Evolutionary conservation across 371 early-diverging fungal genomes (phyloP).

Genomic region (Apophysomyces ossiformis): DNA sequence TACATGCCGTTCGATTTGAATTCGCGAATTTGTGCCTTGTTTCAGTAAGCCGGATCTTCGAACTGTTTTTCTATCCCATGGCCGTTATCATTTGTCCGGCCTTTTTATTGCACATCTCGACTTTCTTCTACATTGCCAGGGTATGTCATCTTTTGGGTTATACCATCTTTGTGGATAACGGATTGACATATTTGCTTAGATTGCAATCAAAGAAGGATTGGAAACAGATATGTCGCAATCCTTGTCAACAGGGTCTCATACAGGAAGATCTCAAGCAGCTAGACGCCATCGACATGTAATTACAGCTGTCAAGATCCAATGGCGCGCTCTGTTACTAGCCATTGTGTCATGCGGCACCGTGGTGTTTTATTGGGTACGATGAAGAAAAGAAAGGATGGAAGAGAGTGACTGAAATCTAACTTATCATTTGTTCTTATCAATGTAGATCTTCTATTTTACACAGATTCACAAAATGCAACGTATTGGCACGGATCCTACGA

Average conservation of each 20-base stretch:
- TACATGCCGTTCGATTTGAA: conserved; percentile 60
- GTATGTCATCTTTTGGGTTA: conserved; percentile 16
- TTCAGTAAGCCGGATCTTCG: conserved; percentile 51
- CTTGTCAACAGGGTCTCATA: conserved; percentile 31
- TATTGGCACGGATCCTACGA: conserved; percentile 26
- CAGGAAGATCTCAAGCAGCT: conserved; percentile 43
- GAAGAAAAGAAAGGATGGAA: not conserved
- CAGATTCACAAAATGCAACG: conserved; percentile 49
- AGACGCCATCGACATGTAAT: conserved; percentile 61
- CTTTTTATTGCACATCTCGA: conserved; percentile 60
- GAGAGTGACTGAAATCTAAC: not conserved
- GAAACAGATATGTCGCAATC: conserved; percentile 61
- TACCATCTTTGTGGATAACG: not conserved
- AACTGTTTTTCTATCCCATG: conserved; percentile 65
- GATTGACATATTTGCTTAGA: conserved; percentile 1
- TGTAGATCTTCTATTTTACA: conserved; percentile 58
- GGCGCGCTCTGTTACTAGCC: conserved; percentile 69
- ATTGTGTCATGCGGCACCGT: conserved; percentile 53
- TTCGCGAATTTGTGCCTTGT: conserved; percentile 67
- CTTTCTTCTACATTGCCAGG: conserved; percentile 67
- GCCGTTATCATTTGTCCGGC: conserved; percentile 62
- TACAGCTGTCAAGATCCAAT: conserved; percentile 68
- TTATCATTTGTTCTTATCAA: not conserved
- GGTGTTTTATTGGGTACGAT: conserved; percentile 55
- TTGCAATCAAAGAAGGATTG: conserved; percentile 49